Conservation (phyloP, 2,329 filamentous ascomycete species). For the Lizonia empirigonia region DNA sequence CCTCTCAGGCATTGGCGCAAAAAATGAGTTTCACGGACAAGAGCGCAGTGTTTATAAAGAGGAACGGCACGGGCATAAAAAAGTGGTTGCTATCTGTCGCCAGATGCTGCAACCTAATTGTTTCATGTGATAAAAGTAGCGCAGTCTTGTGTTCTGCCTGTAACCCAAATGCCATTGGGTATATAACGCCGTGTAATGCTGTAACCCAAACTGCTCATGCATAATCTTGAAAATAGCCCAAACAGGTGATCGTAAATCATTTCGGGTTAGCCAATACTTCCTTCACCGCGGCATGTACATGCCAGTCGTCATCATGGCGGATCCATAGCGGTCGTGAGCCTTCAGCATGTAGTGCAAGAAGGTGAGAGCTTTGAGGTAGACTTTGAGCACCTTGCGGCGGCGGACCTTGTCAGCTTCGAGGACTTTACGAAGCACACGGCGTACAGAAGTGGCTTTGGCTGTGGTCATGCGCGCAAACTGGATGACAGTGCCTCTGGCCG, state of each 20-base stretch:
- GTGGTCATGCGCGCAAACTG: slow-evolving; percentile 25
- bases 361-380: slow-evolving; percentile 33
- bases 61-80: background rate
- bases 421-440: slow-evolving; percentile 29
- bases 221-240: slow-evolving; percentile 9
- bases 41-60: background rate
- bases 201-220: slow-evolving; percentile 13
- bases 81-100: slow-evolving; percentile 7
- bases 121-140: slow-evolving; percentile 5
- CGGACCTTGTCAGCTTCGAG: slow-evolving; percentile 32
- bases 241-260: slow-evolving; percentile 5
- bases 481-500: slow-evolving; percentile 29
- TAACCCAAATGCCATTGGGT: slow-evolving; percentile 17
- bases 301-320: slow-evolving; percentile 34
- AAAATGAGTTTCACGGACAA: background rate
- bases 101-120: slow-evolving; percentile 6
- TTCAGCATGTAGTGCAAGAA: slow-evolving; percentile 32
- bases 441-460: slow-evolving; percentile 24
- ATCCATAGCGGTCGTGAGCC: slow-evolving; percentile 34
- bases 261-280: background rate
- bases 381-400: slow-evolving; percentile 25
- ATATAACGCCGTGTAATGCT: slow-evolving; percentile 20
- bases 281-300: slow-evolving; percentile 34
- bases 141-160: slow-evolving; percentile 7
- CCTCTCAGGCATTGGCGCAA: too few relatives aligned